Percentiles rank a stretch among this genome's conserved stretches.
Evolutionary conservation across 176 grass and related monocot genomes (phyloP).

Genomic region (Lolium rigidum): DNA sequence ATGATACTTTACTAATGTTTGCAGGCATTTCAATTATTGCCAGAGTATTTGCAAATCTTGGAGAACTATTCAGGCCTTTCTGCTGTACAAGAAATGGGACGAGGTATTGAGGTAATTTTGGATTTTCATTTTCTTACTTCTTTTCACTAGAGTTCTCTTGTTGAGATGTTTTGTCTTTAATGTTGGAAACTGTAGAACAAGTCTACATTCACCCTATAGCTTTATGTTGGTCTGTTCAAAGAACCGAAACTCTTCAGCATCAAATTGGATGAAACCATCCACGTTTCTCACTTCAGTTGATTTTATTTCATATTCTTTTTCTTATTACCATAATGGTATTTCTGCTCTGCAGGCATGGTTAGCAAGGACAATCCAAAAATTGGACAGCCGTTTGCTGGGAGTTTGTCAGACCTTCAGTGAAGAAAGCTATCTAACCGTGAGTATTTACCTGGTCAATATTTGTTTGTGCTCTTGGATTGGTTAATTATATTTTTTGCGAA

Average conservation of each 20-base stretch:
- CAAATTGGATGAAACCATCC: conserved; percentile 35
- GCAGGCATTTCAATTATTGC: conserved; percentile 96
- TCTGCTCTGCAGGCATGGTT: conserved; percentile 83
- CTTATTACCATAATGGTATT: conserved; percentile 29
- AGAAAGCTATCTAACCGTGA: conserved; percentile 92
- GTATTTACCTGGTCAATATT: conserved; percentile 49
- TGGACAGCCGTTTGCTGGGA: conserved; percentile 85
- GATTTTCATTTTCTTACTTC: conserved; percentile 26
- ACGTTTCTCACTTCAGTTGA: conserved; percentile 27
- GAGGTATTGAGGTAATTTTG: conserved; percentile 74
- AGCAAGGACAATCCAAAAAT: conserved; percentile 81
- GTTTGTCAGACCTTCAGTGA: conserved; percentile 89
- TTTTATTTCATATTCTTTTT: conserved; percentile 28
- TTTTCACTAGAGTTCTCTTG: conserved; percentile 10
- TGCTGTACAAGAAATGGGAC: conserved; percentile 93
- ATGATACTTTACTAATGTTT: conserved; percentile 49
- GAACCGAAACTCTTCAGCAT: conserved; percentile 7
- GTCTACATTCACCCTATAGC: neutral
- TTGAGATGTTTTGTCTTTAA: conserved; percentile 29
- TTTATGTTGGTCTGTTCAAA: conserved; percentile 38
- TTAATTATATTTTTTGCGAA: conserved; percentile 26
- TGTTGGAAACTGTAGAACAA: neutral
- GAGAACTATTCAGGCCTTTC: conserved; percentile 95
- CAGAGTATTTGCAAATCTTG: conserved; percentile 98
- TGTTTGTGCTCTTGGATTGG: neutral